Evolutionary conservation across 108 stramenopile genomes (phyloP), one percentile per base, ranked within the genome.

Genomic region (Cylindrotheca fusiformis): DNA sequence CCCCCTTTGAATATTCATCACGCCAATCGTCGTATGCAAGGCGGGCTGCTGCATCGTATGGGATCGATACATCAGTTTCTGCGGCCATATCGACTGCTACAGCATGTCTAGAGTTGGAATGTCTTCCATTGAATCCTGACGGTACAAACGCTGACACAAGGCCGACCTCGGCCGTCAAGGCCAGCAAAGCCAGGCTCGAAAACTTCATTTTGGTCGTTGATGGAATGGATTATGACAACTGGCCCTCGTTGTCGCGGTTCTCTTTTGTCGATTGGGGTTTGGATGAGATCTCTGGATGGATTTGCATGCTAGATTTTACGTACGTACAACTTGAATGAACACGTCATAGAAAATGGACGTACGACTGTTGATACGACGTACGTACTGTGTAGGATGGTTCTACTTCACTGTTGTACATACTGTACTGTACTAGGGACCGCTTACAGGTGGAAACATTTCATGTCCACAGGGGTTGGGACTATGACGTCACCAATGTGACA

Each of bases 21-120:
- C 81, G 70, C 93, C 93, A 94, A 51, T 77, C 80, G 6, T 77
- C 70, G 74, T 91, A 94, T 20, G 92, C 92, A 25, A 90, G 78
- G 45, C 81, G 83, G 47, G 92, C 88, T 19, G 92, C 85, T 18
- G 88, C 79, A 66, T 94, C 92, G 74, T 90, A 94, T 17, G 69
- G 74, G 32, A 94, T 63, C 21, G 76, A 76, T 25, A 92, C 70
- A 67, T 92, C 91, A 18, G 67, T 48, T 52, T 76, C 65, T 3
- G 68, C 41, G 29, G 60, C 52, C 59, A 61, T 61, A 8, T 60
- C 68, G 17, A 61, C 28, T 23, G 59, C 28, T 14, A 47, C n/a
- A 29, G 68, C 46, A 2, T 21, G 33, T 24, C 31, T 49, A 28
- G 45, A 2, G 1, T 44, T 17, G n/a, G n/a, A n/a, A 53, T 31